Evolutionary conservation across 768 basidiomycete species (phyloP).

Genomic region (Dacryopinax primogenitus): DNA sequence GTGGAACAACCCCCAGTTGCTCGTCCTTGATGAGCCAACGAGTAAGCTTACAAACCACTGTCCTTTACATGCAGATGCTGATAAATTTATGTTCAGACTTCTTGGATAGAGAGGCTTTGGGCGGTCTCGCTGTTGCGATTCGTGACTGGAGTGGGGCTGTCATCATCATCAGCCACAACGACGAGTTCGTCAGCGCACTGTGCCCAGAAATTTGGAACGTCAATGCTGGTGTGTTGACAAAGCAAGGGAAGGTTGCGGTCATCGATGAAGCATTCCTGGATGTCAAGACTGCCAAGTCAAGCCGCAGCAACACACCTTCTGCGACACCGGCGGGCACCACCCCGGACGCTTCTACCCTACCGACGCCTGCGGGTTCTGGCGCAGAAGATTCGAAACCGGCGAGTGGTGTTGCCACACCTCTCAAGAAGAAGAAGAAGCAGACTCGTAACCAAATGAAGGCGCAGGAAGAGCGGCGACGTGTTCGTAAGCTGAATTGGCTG

Average conservation of each 20-base stretch:
- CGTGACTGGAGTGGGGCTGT: conserved; percentile 89
- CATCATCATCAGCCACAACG: conserved; percentile 93
- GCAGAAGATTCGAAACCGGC: conserved; percentile 41
- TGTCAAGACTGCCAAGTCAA: conserved; percentile 55
- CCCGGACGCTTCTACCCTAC: conserved; percentile 21
- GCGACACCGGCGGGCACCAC: conserved; percentile 56
- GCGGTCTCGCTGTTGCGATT: conserved; percentile 89
- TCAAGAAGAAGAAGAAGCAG: conserved; percentile 78
- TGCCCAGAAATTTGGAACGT: conserved; percentile 94
- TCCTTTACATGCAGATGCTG: conserved; percentile 10
- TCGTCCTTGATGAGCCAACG: conserved; percentile 23
- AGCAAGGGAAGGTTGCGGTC: conserved; percentile 75
- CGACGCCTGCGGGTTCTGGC: conserved; percentile 55
- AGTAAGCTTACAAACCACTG: background rate
- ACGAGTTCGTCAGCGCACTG: conserved; percentile 70
- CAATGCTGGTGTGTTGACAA: conserved; percentile 68
- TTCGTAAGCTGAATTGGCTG: conserved; percentile 73
- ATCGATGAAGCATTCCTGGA: conserved; percentile 75
- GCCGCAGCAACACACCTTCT: conserved; percentile 54
- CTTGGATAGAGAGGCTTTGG: conserved; percentile 89
- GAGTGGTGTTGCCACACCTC: conserved; percentile 27
- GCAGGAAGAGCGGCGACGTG: conserved; percentile 68
- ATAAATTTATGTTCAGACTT: conserved; percentile 41
- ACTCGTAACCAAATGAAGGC: conserved; percentile 85
- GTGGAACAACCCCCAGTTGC: conserved; percentile 88